Conservation (phyloP, 129 eudicot species). For the Chrysanthemum seticuspe region DNA sequence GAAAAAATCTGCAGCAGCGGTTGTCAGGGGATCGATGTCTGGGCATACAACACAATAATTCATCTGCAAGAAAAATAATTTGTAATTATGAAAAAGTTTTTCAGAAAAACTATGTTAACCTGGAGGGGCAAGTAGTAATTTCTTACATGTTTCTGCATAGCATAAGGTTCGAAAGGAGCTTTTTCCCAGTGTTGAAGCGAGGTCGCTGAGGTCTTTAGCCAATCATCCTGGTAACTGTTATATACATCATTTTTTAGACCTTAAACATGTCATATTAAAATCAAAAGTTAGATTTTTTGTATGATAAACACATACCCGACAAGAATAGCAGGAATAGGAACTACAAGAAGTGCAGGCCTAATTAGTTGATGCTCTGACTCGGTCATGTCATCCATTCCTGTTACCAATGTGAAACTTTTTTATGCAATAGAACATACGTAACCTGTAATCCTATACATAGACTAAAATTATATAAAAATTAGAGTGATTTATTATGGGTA, state of each 20-base stretch:
- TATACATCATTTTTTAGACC: slow-evolving; percentile 17
- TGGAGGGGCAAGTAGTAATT: background rate
- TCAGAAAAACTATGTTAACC: background rate
- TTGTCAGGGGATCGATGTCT: slow-evolving; percentile 91
- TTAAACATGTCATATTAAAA: background rate
- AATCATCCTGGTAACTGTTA: slow-evolving; percentile 96
- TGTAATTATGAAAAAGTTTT: background rate
- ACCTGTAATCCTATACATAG: background rate
- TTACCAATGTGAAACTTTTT: slow-evolving; percentile 26
- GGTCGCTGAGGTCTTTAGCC: slow-evolving; percentile 90
- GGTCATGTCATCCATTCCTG: slow-evolving; percentile 67
- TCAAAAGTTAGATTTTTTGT: no score
- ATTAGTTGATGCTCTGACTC: slow-evolving; percentile 81
- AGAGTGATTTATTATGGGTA: background rate
- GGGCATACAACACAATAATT: slow-evolving; percentile 91
- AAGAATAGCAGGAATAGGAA: slow-evolving; percentile 92
- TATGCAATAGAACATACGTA: slow-evolving; percentile 5
- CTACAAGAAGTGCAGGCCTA: slow-evolving; percentile 77
- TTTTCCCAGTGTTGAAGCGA: slow-evolving; percentile 94
- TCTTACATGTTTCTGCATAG: slow-evolving; percentile 86
- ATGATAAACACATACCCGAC: slow-evolving; percentile 64
- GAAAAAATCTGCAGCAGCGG: slow-evolving; percentile 93
- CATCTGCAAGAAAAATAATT: slow-evolving; percentile 56
- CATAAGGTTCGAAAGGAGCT: slow-evolving; percentile 99
- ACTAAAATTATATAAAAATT: background rate